Percentiles rank a stretch among this genome's conserved stretches.
Evolutionary conservation across 2,329 filamentous ascomycete genomes (phyloP).

Genomic region (Annulohypoxylon truncatum): DNA sequence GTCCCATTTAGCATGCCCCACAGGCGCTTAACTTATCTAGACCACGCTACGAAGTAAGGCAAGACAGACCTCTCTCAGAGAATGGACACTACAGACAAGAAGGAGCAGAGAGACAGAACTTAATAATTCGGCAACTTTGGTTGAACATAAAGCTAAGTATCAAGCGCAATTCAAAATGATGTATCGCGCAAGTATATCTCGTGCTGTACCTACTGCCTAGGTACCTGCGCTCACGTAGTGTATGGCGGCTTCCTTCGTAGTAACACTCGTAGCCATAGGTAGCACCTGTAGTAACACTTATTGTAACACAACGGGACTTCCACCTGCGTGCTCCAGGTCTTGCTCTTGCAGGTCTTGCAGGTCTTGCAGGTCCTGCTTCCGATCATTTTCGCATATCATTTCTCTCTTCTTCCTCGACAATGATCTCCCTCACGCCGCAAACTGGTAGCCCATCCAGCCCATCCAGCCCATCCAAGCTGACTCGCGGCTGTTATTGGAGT

Average conservation of each 20-base stretch:
- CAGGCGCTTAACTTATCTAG: slow-evolving; percentile 33
- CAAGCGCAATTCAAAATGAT: slow-evolving; percentile 2
- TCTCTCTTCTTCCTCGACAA: background rate
- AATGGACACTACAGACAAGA: background rate
- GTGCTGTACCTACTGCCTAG: background rate
- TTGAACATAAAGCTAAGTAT: slow-evolving; percentile 22
- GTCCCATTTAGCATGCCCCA: slow-evolving; percentile 15
- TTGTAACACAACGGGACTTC: slow-evolving; percentile 28
- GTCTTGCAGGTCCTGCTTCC: slow-evolving; percentile 21
- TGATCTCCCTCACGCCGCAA: slow-evolving; percentile 20
- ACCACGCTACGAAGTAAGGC: slow-evolving; percentile 40
- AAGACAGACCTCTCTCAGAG: slow-evolving; percentile 29
- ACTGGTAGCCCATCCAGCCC: background rate
- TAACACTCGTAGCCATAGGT: slow-evolving; percentile 2
- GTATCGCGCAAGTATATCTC: slow-evolving; percentile 9
- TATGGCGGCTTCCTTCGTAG: background rate
- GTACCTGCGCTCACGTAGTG: background rate
- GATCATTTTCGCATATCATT: slow-evolving; percentile 29
- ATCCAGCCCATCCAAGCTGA: slow-evolving; percentile 3
- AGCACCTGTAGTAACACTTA: slow-evolving; percentile 19
- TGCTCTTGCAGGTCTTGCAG: background rate
- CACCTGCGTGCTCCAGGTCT: slow-evolving; percentile 16
- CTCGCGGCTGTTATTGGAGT: slow-evolving; percentile 20
- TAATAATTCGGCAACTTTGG: background rate
- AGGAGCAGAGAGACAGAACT: background rate